A percentile compares a stretch with the other conserved stretches of the same genome.
Conservation (phyloP, 805 yeast species). For the Sugiyamaella floridensis region DNA sequence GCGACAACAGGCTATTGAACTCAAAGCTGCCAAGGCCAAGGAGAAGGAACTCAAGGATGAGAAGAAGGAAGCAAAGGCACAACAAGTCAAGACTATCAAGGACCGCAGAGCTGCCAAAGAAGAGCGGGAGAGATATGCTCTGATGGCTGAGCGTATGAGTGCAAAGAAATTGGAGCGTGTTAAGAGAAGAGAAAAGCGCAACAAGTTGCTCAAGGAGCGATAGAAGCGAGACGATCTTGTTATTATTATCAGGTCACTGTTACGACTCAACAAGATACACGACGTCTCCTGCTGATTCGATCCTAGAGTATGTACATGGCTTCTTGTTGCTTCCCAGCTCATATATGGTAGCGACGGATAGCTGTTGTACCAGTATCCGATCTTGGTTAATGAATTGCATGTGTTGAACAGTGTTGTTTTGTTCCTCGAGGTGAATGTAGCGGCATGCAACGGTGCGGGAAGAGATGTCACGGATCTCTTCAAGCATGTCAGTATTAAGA, state of each 20-base stretch:
- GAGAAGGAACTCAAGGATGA: constrained; percentile 71
- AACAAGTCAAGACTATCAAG: constrained; percentile 38
- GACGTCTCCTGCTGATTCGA: neutral
- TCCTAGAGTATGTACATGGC: constrained; percentile 1
- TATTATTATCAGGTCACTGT: neutral
- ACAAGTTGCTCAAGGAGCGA: constrained; percentile 88
- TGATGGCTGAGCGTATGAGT: constrained; percentile 80
- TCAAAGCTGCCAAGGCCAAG: constrained; percentile 59
- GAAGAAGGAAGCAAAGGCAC: constrained; percentile 53
- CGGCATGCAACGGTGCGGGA: neutral
- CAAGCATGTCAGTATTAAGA: neutral
- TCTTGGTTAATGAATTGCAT: constrained; percentile 4
- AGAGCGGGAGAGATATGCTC: constrained; percentile 83
- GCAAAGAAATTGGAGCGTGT: constrained; percentile 86
- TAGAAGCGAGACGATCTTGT: constrained; percentile 24
- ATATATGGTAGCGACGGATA: constrained; percentile 1
- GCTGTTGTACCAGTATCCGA: constrained; percentile 1
- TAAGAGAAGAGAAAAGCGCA: constrained; percentile 88
- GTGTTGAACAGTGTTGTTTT: neutral
- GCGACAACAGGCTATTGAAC: constrained; percentile 57
- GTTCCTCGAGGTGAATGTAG: neutral
- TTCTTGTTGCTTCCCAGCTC: neutral
- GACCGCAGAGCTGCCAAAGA: constrained; percentile 74
- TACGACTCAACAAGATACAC: neutral
- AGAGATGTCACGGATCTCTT: neutral